Evolutionary conservation across 306 rosid species (phyloP).

Genomic region (Cyclanthera cordifolia): DNA sequence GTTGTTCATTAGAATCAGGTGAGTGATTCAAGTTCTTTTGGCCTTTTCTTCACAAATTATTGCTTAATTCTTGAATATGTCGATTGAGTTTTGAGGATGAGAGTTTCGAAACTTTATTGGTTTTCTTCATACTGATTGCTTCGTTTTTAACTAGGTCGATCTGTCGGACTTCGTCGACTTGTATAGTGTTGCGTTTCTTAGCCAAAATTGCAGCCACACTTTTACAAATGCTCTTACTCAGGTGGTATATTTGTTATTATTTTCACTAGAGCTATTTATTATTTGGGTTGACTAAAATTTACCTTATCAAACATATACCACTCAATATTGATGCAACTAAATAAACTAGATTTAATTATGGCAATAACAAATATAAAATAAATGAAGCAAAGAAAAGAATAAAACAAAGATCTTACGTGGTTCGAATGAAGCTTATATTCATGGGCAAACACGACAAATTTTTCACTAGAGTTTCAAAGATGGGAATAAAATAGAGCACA

Average conservation of each 20-base stretch:
- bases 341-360: no score
- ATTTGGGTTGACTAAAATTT: no score
- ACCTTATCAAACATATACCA: no score
- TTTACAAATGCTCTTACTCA: conserved; percentile 62
- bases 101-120: neutral
- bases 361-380: no score
- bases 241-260: conserved; percentile 24
- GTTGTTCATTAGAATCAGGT: conserved; percentile 70
- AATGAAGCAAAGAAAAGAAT: no score
- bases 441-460: no score
- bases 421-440: no score
- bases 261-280: neutral
- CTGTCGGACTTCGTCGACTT: conserved; percentile 83
- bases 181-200: conserved; percentile 90
- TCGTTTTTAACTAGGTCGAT: conserved; percentile 54
- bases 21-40: conserved; percentile 24
- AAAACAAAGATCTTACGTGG: no score
- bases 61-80: neutral
- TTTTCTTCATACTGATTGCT: neutral
- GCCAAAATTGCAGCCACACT: conserved; percentile 65
- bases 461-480: no score
- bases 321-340: no score
- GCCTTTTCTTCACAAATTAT: neutral
- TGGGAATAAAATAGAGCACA: no score
- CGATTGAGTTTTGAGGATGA: neutral